Conservation (phyloP, 2,329 filamentous ascomycete genomes). For the Trichoderma aggressivum region DNA sequence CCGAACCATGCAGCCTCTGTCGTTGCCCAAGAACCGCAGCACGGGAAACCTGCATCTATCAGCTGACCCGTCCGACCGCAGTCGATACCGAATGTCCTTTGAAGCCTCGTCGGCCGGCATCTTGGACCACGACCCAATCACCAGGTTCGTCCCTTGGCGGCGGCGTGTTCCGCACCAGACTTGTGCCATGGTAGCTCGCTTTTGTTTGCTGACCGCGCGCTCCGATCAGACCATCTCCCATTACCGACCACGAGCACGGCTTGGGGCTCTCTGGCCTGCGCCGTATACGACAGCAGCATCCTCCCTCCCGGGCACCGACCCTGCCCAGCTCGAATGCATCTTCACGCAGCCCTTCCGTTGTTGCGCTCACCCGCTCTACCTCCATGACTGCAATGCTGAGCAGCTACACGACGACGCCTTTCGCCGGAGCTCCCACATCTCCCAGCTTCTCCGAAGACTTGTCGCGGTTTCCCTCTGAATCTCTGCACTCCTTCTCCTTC, state of each 20-base stretch:
- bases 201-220: constrained; percentile 28
- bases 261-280: constrained; percentile 81
- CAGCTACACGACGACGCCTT: constrained; percentile 50
- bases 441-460: constrained; percentile 85
- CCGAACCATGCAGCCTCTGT: constrained; percentile 46
- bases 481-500: constrained; percentile 96
- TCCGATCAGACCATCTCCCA: constrained; percentile 67
- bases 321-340: constrained; percentile 60
- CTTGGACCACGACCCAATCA: constrained; percentile 65
- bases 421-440: constrained; percentile 63
- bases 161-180: not conserved
- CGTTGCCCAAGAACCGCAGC: constrained; percentile 62
- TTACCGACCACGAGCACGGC: constrained; percentile 84
- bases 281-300: constrained; percentile 85
- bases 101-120: constrained; percentile 61
- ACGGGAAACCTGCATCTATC: constrained; percentile 57
- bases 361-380: constrained; percentile 60
- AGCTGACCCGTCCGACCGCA: constrained; percentile 50
- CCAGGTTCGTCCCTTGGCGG: constrained; percentile 55
- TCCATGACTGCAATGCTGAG: constrained; percentile 68
- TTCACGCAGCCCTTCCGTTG: constrained; percentile 57
- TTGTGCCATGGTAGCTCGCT: not conserved
- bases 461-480: constrained; percentile 89
- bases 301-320: constrained; percentile 58
- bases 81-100: constrained; percentile 70